Percentiles rank a stretch among this genome's conserved stretches.
phyloP scores from a whole-genome alignment of 1,284 basidiomycete genomes.

The Cryptococcus sp. region DNA sequence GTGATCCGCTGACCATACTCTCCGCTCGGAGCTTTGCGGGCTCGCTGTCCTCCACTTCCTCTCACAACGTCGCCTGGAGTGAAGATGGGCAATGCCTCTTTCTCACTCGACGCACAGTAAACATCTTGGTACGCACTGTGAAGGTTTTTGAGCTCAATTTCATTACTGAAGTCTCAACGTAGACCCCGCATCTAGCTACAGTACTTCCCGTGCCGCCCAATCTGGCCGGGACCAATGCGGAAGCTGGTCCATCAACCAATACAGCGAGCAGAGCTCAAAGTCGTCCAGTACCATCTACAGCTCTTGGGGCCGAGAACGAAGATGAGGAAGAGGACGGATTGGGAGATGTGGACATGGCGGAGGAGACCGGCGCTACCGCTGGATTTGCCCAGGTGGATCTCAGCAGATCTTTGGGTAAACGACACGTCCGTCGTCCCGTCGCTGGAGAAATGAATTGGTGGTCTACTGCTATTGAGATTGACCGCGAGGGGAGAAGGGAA shows the following conservation, averaged over 20 bases:
- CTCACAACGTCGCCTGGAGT: conserved; percentile 37
- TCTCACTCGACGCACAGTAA: conserved; percentile 29
- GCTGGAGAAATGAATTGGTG: conserved; percentile 41
- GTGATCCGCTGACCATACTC: conserved; percentile 17
- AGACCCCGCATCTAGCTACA: conserved; percentile 42
- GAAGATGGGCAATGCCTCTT: conserved; percentile 47
- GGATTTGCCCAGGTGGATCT: neutral
- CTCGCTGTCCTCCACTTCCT: conserved; percentile 14
- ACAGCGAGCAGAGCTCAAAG: neutral
- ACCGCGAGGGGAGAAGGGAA: conserved; percentile 18
- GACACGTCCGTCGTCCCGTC: conserved; percentile 21
- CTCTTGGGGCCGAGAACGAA: neutral
- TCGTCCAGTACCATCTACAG: no score
- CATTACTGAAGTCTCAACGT: neutral
- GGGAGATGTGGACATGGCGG: no score
- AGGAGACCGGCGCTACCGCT: neutral
- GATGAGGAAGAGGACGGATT: neutral
- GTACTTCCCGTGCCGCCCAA: conserved; percentile 31
- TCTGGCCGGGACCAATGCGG: conserved; percentile 12
- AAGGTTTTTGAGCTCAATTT: neutral
- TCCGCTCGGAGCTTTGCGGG: conserved; percentile 13
- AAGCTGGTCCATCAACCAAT: neutral
- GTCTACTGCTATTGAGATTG: conserved; percentile 27
- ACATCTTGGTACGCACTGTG: conserved; percentile 20
- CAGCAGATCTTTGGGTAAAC: conserved; percentile 2